Percentiles rank a stretch among this genome's conserved stretches.
Evolutionary conservation across 1,284 basidiomycete genomes (phyloP).

Genomic region (Inonotus obliquus): DNA sequence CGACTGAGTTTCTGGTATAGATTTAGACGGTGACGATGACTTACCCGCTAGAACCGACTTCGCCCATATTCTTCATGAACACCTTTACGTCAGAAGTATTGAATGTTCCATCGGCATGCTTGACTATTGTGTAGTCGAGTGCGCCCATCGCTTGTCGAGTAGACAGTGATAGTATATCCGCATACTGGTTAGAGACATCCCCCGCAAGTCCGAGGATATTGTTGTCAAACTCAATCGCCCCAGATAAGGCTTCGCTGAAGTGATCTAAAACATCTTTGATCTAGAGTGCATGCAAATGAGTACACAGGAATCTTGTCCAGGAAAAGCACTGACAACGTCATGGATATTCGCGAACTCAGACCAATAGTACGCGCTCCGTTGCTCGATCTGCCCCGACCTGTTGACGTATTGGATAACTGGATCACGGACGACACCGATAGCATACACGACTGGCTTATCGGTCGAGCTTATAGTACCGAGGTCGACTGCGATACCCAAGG

Average conservation of each 20-base stretch:
- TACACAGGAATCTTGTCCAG: background rate
- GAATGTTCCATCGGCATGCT: constrained; percentile 24
- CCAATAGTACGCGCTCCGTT: constrained; percentile 32
- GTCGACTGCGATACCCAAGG: constrained; percentile 31
- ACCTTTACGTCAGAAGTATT: constrained; percentile 21
- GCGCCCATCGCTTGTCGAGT: constrained; percentile 37
- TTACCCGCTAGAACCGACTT: constrained; percentile 2
- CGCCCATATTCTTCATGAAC: constrained; percentile 18
- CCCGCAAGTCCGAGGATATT: constrained; percentile 30
- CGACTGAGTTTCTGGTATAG: background rate
- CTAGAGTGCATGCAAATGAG: constrained; percentile 26
- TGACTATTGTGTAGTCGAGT: constrained; percentile 34
- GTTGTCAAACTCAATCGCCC: constrained; percentile 33
- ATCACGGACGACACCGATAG: constrained; percentile 38
- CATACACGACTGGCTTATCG: constrained; percentile 33
- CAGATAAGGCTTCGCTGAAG: constrained; percentile 29
- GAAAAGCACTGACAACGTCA: constrained; percentile 20
- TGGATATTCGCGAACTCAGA: constrained; percentile 18
- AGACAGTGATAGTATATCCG: constrained; percentile 34
- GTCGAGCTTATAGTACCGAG: constrained; percentile 24
- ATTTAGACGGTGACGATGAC: background rate
- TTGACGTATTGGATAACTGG: constrained; percentile 33
- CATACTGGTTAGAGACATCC: constrained; percentile 31
- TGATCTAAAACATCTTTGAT: constrained; percentile 36
- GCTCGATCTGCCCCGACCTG: constrained; percentile 21